Evolutionary conservation across 1,139 yeast species (phyloP).

Genomic region (Sugiyamaella novakii): DNA sequence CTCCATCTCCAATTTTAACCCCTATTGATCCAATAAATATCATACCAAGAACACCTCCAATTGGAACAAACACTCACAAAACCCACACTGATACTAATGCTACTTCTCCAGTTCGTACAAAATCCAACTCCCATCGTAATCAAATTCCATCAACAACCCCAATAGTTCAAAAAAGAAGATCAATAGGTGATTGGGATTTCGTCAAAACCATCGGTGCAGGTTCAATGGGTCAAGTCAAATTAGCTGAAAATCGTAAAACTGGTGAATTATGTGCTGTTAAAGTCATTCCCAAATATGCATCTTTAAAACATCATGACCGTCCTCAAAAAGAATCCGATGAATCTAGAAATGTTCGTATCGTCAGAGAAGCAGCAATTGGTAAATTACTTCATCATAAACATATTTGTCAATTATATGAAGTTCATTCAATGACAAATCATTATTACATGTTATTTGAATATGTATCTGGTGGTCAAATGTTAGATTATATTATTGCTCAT

Average conservation of each 20-base stretch:
- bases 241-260: constrained; percentile 82
- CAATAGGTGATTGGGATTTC: constrained; percentile 97
- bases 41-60: constrained; percentile 16
- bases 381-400: constrained; percentile 87
- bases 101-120: neutral
- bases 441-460: constrained; percentile 96
- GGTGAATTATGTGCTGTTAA: constrained; percentile 74
- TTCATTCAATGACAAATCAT: constrained; percentile 95
- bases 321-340: constrained; percentile 83
- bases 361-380: constrained; percentile 94
- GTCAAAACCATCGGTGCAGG: constrained; percentile 97
- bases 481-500: constrained; percentile 95
- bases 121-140: neutral
- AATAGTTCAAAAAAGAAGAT: constrained; percentile 55
- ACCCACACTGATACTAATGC: neutral
- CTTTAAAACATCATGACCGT: constrained; percentile 52
- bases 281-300: constrained; percentile 58
- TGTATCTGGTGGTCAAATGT: constrained; percentile 96
- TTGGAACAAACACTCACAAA: neutral
- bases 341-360: constrained; percentile 87
- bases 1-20: constrained; percentile 16
- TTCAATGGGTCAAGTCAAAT: constrained; percentile 97
- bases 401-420: constrained; percentile 89
- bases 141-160: neutral
- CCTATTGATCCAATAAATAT: constrained; percentile 14